phyloP scores from a whole-genome alignment of 495 filamentous ascomycete species.

The Podospora conica region DNA sequence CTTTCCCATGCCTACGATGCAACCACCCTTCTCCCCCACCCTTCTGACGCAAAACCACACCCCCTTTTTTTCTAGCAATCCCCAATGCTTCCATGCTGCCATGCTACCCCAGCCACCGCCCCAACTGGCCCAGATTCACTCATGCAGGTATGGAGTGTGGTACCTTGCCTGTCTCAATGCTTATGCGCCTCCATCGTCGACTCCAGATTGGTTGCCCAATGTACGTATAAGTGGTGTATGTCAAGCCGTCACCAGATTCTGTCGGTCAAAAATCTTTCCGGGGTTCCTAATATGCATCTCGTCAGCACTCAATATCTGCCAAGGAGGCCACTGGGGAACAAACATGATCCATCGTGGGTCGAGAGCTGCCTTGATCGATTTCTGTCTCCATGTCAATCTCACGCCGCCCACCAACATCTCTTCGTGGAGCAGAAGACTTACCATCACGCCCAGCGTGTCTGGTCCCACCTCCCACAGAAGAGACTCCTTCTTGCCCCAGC shows the following conservation, averaged over 20 bases:
- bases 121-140: background rate
- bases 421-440: conserved; percentile 9
- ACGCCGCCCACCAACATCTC: background rate
- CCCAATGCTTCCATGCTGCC: background rate
- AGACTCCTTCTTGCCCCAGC: conserved; percentile 78
- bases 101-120: background rate
- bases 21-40: too few species aligned
- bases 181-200: background rate
- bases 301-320: background rate
- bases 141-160: background rate
- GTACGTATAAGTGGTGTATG: background rate
- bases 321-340: background rate
- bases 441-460: conserved; percentile 78
- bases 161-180: background rate
- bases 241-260: background rate
- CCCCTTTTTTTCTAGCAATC: background rate
- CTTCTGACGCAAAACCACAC: background rate
- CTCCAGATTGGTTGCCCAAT: background rate
- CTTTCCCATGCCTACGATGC: too few species aligned
- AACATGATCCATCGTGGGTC: conserved; percentile 72
- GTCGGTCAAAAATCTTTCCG: conserved; percentile 20
- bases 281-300: conserved; percentile 9
- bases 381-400: conserved; percentile 23
- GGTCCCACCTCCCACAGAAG: conserved; percentile 76
- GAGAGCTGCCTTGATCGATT: conserved; percentile 71